Conservation (phyloP, 495 filamentous ascomycete species). For the Aspergillus nanangensis region DNA sequence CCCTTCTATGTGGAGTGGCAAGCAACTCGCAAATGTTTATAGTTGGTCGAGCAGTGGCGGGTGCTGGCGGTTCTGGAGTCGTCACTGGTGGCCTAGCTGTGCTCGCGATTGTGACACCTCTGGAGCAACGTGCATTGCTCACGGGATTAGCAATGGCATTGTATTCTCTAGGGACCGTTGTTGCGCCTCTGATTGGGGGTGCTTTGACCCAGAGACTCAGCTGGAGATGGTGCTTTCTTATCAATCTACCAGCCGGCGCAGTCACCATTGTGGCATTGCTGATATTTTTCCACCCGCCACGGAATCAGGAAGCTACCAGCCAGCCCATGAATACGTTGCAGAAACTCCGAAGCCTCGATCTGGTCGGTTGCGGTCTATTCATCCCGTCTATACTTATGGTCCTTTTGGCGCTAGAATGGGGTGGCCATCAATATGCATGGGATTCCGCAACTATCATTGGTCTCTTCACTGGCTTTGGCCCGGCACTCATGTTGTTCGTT, state of each 20-base stretch:
- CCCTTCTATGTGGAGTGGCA: conserved; percentile 65
- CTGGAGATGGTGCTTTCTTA: conserved; percentile 75
- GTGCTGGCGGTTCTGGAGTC: background rate
- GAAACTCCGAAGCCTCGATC: conserved; percentile 24
- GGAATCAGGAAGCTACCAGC: background rate
- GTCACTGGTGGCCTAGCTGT: background rate
- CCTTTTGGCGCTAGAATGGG: conserved; percentile 59
- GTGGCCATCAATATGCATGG: conserved; percentile 50
- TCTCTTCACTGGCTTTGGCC: conserved; percentile 42
- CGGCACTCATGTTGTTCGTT: conserved; percentile 43
- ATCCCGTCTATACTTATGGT: conserved; percentile 48
- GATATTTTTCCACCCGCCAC: background rate
- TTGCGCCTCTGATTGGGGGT: conserved; percentile 37
- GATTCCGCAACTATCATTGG: conserved; percentile 45
- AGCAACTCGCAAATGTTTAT: conserved; percentile 66
- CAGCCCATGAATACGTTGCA: background rate
- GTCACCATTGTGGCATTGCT: background rate
- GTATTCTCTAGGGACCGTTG: background rate
- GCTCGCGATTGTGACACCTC: background rate
- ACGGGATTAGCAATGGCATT: background rate
- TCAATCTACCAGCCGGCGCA: conserved; percentile 38
- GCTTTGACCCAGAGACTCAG: conserved; percentile 46
- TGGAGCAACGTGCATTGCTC: background rate
- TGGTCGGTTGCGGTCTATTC: conserved; percentile 47
- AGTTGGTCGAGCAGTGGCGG: conserved; percentile 51